Base-by-base conservation (phyloP, 768 basidiomycete species). In the Kwoniella sp. region DNA sequence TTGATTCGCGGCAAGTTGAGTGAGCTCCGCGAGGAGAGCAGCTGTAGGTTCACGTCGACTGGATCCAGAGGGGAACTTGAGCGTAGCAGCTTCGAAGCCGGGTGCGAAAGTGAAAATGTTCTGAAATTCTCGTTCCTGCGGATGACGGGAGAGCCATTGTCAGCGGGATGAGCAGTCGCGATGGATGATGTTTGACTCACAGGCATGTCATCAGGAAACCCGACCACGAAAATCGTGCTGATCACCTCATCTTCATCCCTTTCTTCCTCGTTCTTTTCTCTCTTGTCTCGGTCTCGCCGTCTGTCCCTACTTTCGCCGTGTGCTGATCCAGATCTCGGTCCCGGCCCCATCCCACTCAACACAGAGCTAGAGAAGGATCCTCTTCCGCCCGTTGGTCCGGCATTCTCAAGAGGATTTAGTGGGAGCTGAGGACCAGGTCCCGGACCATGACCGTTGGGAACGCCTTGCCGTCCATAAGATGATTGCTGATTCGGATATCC, bases 161-260 rank as follows among this genome's bases (percentile, higher is more conserved):
- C 55, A 31, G 28, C 34, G 53, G 25, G 13, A 13, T 58, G 38
- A 28, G 26, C 23, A 28, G n/a, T 20, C 28, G 38, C 29, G n/a
- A 34, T 37, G 23, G 54, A 17, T 47, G 53, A 38, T 30, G 7
- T 69, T 28, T 37, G 13, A 85, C 89, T 69, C 73, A 92, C 93
- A 86, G 90, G 89, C 91, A 98, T 97, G 75, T 99, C 96, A 63
- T 99, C 96, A 2, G 96, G 96, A 79, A 99, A 99, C 0, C 96
- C 96, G 28, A 98, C 95, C 2, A 99, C 94, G 69, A 99, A 99
- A 69, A 96, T 94, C 4, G 93, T 96, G 12, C 90, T 93, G 53
- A 96, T 96, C 74, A 95, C 93, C 80, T 96, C 94, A 17, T 71
- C 66, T 22, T 79, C 66, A 13, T 67, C 67, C 13, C 69, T 48